Percentiles rank a stretch among this genome's conserved stretches.
Conservation (phyloP, 1,139 yeast species). For the Insectozyma bohioensis region DNA sequence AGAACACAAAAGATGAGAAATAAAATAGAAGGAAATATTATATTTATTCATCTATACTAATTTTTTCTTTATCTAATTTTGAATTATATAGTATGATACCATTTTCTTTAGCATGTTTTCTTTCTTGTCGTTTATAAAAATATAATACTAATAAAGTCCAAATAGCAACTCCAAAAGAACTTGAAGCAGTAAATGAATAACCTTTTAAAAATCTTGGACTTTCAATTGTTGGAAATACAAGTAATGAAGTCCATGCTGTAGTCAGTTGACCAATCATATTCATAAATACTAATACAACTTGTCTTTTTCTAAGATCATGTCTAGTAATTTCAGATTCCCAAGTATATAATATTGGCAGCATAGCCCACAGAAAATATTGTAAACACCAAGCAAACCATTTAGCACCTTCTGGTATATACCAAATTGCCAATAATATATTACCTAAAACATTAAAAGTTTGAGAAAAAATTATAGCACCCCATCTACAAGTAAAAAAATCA, state of each 20-base stretch:
- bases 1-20: too few relatives aligned
- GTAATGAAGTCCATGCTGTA: conserved; percentile 44
- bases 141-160: conserved; percentile 58
- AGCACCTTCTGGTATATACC: conserved; percentile 45
- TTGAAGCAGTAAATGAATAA: conserved; percentile 48
- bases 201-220: conserved; percentile 42
- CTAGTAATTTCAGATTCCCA: conserved; percentile 48
- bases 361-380: conserved; percentile 50
- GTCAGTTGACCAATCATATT: conserved; percentile 45
- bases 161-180: conserved; percentile 48
- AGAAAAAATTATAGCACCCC: conserved; percentile 56
- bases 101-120: conserved; percentile 47
- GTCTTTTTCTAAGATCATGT: conserved; percentile 42
- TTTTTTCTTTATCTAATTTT: too few relatives aligned
- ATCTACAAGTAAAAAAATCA: conserved; percentile 52
- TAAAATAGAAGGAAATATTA: too few relatives aligned
- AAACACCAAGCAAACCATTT: conserved; percentile 52
- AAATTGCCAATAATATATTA: conserved; percentile 42
- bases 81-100: conserved; percentile 54
- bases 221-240: conserved; percentile 50
- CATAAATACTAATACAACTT: conserved; percentile 44
- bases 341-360: conserved; percentile 49
- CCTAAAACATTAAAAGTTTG: conserved; percentile 47
- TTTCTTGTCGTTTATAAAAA: conserved; percentile 60
- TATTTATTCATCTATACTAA: too few relatives aligned